A percentile compares a stretch with the other conserved stretches of the same genome.
These are phyloP conservation scores for Heterobasidion occidentale DNA, from an alignment of 1,284 basidiomycete species.

Conservation along the genomic window DNA sequence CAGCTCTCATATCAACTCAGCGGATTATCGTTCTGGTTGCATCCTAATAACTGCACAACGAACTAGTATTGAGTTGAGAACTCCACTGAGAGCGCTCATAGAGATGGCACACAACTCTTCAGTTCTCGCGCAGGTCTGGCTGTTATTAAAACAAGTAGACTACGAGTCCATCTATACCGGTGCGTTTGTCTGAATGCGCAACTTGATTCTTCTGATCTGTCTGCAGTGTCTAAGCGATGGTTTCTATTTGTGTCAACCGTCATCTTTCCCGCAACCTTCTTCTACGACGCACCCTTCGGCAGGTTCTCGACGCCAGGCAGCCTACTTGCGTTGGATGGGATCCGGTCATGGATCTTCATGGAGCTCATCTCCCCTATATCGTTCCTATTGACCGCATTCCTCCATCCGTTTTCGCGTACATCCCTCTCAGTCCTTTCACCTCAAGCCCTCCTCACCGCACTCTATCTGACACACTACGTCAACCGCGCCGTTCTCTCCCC, in stretches of 20 bases:
- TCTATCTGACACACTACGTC: conserved; percentile 74
- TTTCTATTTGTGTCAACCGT: conserved; percentile 22
- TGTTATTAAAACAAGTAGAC: too few relatives aligned
- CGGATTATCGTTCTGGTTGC: too few relatives aligned
- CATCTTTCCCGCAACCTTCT: conserved; percentile 24
- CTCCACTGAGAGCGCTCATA: too few relatives aligned
- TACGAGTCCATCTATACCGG: conserved; percentile 7
- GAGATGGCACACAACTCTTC: too few relatives aligned
- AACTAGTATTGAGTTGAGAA: too few relatives aligned
- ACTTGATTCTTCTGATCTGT: background rate
- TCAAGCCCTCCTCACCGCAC: conserved; percentile 45
- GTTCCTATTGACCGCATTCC: conserved; percentile 42
- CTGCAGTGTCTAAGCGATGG: conserved; percentile 23
- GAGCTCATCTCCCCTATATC: conserved; percentile 70
- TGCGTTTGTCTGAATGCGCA: background rate
- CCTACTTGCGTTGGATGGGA: conserved; percentile 20
- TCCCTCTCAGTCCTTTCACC: conserved; percentile 23
- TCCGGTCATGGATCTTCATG: conserved; percentile 78
- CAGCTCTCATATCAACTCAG: too few relatives aligned
- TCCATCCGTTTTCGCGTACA: conserved; percentile 40
- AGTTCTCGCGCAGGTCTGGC: too few relatives aligned
- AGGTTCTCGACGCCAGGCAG: conserved; percentile 48
- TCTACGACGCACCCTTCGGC: conserved; percentile 70
- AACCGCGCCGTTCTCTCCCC: conserved; percentile 83
- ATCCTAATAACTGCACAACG: too few relatives aligned